Conservation (phyloP, 2,329 filamentous ascomycete genomes). For the Apiospora phragmitis region DNA sequence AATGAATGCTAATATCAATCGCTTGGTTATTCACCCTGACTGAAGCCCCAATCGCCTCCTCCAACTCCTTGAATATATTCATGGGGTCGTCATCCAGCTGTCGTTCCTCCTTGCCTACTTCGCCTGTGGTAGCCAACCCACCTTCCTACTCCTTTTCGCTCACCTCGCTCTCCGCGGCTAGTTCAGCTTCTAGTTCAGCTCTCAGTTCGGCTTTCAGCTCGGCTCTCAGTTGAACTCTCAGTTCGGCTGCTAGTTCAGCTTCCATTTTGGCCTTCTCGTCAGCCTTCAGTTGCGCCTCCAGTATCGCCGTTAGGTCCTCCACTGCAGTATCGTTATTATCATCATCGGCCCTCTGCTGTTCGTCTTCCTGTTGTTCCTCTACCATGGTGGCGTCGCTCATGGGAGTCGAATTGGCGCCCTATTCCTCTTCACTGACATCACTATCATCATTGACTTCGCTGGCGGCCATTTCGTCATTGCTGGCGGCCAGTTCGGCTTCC, state of each 20-base stretch:
- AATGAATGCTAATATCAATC: not conserved
- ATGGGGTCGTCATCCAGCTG: not conserved
- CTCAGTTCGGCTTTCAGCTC: slow-evolving; percentile 32
- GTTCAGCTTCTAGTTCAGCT: slow-evolving; percentile 25
- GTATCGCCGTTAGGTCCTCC: not conserved
- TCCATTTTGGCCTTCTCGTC: slow-evolving; percentile 22
- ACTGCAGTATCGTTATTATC: not conserved
- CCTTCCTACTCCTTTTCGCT: slow-evolving; percentile 31
- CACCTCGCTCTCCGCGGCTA: slow-evolving; percentile 31
- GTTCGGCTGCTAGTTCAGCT: slow-evolving; percentile 15
- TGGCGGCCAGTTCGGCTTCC: slow-evolving; percentile 20
- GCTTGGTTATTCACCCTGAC: not conserved
- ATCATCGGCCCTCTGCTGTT: no score
- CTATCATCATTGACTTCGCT: slow-evolving; percentile 29
- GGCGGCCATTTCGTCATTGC: slow-evolving; percentile 26
- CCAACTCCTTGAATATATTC: not conserved
- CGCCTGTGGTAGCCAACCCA: not conserved
- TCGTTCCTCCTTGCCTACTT: not conserved
- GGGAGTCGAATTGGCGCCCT: not conserved
- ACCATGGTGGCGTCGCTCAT: no score
- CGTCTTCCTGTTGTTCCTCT: no score
- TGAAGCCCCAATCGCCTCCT: not conserved
- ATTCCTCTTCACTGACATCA: slow-evolving; percentile 36
- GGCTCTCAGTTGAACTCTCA: not conserved
- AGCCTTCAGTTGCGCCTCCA: not conserved